Base-by-base conservation (phyloP, 352 stramenopile species). In the Phytophthora tentaculata region DNA sequence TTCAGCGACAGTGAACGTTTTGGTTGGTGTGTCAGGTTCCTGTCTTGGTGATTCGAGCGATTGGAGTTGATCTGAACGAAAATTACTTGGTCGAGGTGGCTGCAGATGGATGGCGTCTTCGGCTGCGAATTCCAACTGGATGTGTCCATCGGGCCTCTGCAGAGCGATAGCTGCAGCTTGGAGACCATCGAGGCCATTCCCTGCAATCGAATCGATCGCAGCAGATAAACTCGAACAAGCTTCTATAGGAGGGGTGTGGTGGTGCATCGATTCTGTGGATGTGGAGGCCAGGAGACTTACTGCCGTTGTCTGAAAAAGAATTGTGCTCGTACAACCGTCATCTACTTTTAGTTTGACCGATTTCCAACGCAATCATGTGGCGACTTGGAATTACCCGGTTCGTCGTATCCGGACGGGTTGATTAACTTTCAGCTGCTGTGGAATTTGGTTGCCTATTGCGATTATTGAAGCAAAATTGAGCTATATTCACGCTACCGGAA, bases 81-180 rank as follows among this genome's bases (percentile, higher is more conserved):
- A 22, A n/a, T 35, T 44, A 14, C 29, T 51, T 22, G 61, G 54
- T 19, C 50, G 58, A 45, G 52, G 16, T 14, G 58, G 57, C 24
- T 74, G 64, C n/a, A 82, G 52, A 29, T 73, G 41, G 48, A 77
- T 77, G 44, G 68, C 56, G 8, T 71, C 72, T 56, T 80, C 75
- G 0, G 62, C 23, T 14, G 63, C 50, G 19, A 81, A 81, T 35
- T 80, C 49, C 48, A 80, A 62, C 60, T 77, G 63, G 37, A 79
- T 79, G 48, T 66, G 74, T 13, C 74, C 74, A 19, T 81, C 62
- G 16, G 67, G 29, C 13, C 19, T 65, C 14, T 71, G 61, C 5
- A 58, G 43, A 35, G 67, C 61, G 24, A 74, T 69, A 43, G 64
- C 64, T 16, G 64, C 51, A 9, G 64, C 29, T 5, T 72, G 64